Base-by-base conservation (phyloP, 768 basidiomycete species). In the Kockovaella imperatae region DNA sequence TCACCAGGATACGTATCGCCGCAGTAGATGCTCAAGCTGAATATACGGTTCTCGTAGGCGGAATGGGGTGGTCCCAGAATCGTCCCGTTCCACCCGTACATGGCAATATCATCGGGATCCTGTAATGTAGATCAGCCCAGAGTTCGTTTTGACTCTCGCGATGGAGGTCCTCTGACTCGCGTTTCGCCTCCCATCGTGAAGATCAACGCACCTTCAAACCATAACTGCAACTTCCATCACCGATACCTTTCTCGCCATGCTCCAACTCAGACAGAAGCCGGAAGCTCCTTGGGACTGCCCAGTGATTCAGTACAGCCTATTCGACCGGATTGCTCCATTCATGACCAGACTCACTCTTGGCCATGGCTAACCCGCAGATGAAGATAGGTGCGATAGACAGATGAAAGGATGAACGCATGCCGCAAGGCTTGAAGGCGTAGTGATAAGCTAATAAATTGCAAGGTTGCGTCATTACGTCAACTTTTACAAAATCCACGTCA, bases 61-160 rank as follows among this genome's bases (percentile, higher is more conserved):
- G 90, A 93, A 87, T 99, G 91, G 43, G 91, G 91, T 26, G 95
- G 95, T 7, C 95, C 95, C 53, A 99, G 88, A 75, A 99, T 91
- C 18, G 95, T 99, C 42, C 95, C 93, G 67, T 95, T 96, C 95
- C 95, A 99, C 71, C 87, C 78, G 74, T 80, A 84, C 91, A 99
- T 96, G 76, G 87, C 76, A 75, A 93, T 84, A 78, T 97, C 95
- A 69, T 97, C 91, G 60, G 83, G 74, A 72, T 96, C 88, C 74
- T 73, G 50, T 39, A 28, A 23, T n/a, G n/a, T n/a, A 13, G 43
- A 26, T 50, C 35, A 50, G 44, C 34, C 8, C 15, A 38, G 5
- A 3, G 34, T 25, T 25, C 20, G 30, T 4, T 13, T 11, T 11
- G 31, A n/a, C 31, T 34, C 31, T 10, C 10, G 31, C 10, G 31